Base-by-base conservation (phyloP, 169 alveolate genomes). In the Amoebophrya sp. region DNA sequence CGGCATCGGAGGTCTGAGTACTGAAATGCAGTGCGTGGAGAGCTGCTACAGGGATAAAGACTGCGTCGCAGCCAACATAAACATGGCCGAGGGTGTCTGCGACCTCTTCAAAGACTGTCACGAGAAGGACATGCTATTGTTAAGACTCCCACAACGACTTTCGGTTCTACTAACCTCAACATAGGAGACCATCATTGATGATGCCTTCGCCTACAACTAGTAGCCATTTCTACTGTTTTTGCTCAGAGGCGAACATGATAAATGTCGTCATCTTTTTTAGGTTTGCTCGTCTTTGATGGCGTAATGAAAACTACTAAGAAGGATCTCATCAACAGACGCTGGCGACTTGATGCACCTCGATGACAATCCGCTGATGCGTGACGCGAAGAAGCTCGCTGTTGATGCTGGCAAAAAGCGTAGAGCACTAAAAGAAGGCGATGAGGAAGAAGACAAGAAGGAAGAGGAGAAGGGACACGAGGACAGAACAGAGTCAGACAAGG, bases 91-190 rank as follows among this genome's bases (percentile, higher is more conserved):
- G 33, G 83, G 83, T 1, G n/a, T 65, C n/a, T 65, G 83, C 33
- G 83, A 65, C 26, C n/a, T 65, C 3, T 65, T 65, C 83, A 65
- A 65, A 26, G n/a, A 29, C 2, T 65, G 83, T 26, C 83, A 65
- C 83, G 83, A 65, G n/a, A 65, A 65, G 33, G 83, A 65, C 83
- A 65, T 65, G 83, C 83, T 65, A 0, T 6, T 65, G 83, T n/a
- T n/a, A n/a, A n/a, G n/a, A n/a, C n/a, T n/a, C n/a, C n/a, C n/a
- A n/a, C n/a, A n/a, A n/a, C n/a, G n/a, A n/a, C n/a, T n/a, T n/a
- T n/a, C n/a, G n/a, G n/a, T n/a, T n/a, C n/a, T n/a, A n/a, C n/a
- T n/a, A n/a, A n/a, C n/a, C n/a, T n/a, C n/a, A n/a, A n/a, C n/a
- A n/a, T n/a, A n/a, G n/a, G n/a, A n/a, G n/a, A n/a, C n/a, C n/a